Evolutionary conservation across 2,329 filamentous ascomycete genomes (phyloP).

Genomic region (Cercospora brassicicola): DNA sequence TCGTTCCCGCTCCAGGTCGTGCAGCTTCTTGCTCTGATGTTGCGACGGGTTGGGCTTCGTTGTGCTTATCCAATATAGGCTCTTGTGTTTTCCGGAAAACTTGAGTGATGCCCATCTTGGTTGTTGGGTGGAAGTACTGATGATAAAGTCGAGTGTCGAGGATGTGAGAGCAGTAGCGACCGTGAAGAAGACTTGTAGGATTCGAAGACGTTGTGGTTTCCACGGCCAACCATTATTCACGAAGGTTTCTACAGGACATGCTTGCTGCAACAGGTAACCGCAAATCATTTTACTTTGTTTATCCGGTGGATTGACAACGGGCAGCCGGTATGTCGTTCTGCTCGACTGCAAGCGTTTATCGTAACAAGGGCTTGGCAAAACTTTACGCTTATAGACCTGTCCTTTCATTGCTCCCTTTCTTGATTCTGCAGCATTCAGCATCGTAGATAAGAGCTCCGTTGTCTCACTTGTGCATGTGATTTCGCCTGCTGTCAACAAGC

Average conservation of each 20-base stretch:
- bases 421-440: not conserved
- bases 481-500: not conserved
- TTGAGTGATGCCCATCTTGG: not conserved
- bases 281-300: not conserved
- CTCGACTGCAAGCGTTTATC: not conserved
- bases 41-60: not conserved
- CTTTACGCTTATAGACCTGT: not conserved
- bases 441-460: not conserved
- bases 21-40: not conserved
- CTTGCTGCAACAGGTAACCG: not conserved
- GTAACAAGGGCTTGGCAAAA: not conserved
- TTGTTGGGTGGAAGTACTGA: not conserved
- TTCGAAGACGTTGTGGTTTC: constrained; percentile 3
- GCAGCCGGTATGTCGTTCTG: not conserved
- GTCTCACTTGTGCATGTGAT: not conserved
- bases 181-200: not conserved
- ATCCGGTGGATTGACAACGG: not conserved
- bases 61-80: not conserved
- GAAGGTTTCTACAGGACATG: not conserved
- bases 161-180: not conserved
- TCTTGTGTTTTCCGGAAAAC: not conserved
- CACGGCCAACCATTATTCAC: constrained; percentile 1
- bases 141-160: not conserved
- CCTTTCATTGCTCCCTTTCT: not conserved
- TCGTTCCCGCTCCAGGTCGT: not conserved